Base-by-base conservation (phyloP, 2,329 filamentous ascomycete genomes). In the Corynespora cassiicola region DNA sequence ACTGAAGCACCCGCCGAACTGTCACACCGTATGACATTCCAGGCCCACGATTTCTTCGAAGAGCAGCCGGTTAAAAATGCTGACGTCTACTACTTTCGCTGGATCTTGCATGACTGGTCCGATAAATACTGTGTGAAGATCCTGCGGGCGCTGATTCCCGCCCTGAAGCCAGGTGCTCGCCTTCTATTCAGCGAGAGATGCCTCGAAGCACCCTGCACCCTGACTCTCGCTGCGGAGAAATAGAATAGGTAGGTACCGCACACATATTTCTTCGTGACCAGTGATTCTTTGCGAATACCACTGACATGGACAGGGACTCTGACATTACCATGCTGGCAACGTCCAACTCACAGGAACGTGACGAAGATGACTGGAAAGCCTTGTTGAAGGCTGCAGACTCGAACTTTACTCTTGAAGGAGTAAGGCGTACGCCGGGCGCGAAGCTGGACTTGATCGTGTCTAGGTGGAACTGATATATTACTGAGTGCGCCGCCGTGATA, bases 281-380 rank as follows among this genome's bases (percentile, higher is more conserved):
- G 30, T 23, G 26, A 36, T 31, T 39, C 26, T n/a, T 36, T 46
- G 39, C 12, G 36, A 31, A 21, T 39, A 31, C 33, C 37, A 47
- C 36, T 40, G 23, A 43, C 24, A 26, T 10, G 23, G 25, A 37
- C n/a, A 38, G 40, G 38, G 31, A 42, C 21, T 45, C 66, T 7
- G 75, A 79, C 47, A 38, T 79, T 38, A 63, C 70, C 26, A 71
- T 78, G 67, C 69, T 75, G 65, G 65, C 67, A 0, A 51, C 75
- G 1, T 73, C 72, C 37, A 76, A 74, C 39, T 64, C 67, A 3
- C 66, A 70, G 42, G 75, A 78, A 55, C 63, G 75, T 9, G 62
- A 67, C 0, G 65, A 67, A 0, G 59, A 67, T n/a, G 71, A 71
- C 3, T 78, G 74, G 71, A 65, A 63, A 47, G 49, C 48, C 9